Evolutionary conservation across 805 yeast species (phyloP).

Genomic region (Pichia nanzhaoensis): DNA sequence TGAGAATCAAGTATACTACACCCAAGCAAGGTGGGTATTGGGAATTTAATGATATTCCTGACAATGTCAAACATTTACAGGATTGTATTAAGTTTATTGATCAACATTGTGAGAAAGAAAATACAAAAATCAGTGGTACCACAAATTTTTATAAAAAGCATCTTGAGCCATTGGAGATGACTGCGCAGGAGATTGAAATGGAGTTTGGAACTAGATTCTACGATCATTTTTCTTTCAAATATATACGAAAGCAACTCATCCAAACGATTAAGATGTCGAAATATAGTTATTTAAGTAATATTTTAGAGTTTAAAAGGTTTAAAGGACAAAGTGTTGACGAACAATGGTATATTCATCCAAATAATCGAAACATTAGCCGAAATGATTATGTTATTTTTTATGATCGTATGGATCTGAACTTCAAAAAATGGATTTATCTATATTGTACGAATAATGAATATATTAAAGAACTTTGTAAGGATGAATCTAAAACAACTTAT

Average conservation of each 20-base stretch:
- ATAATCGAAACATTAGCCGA: not conserved
- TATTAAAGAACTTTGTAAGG: not conserved
- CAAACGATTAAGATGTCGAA: not conserved
- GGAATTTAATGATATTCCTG: slow-evolving; percentile 9
- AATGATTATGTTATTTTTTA: slow-evolving; percentile 8
- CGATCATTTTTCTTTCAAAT: slow-evolving; percentile 6
- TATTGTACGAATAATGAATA: slow-evolving; percentile 1
- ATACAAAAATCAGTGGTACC: not conserved
- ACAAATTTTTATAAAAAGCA: not conserved
- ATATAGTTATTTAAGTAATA: slow-evolving; percentile 1
- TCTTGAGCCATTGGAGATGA: slow-evolving; percentile 7
- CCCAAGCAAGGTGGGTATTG: slow-evolving; percentile 13
- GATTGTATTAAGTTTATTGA: slow-evolving; percentile 10
- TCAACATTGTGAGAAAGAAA: slow-evolving; percentile 1
- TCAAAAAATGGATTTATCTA: slow-evolving; percentile 10
- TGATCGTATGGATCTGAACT: slow-evolving; percentile 9
- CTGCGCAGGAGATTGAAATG: slow-evolving; percentile 2
- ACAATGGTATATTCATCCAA: slow-evolving; percentile 5
- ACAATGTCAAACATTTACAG: slow-evolving; percentile 3
- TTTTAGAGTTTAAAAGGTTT: slow-evolving; percentile 1
- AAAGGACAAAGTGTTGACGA: not conserved
- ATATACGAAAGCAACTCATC: slow-evolving; percentile 5
- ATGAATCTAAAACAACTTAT: not conserved
- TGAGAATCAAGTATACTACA: slow-evolving; percentile 9
- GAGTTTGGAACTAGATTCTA: slow-evolving; percentile 7